Conservation (phyloP, 140 eudicot genomes). For the Stevia rebaudiana region DNA sequence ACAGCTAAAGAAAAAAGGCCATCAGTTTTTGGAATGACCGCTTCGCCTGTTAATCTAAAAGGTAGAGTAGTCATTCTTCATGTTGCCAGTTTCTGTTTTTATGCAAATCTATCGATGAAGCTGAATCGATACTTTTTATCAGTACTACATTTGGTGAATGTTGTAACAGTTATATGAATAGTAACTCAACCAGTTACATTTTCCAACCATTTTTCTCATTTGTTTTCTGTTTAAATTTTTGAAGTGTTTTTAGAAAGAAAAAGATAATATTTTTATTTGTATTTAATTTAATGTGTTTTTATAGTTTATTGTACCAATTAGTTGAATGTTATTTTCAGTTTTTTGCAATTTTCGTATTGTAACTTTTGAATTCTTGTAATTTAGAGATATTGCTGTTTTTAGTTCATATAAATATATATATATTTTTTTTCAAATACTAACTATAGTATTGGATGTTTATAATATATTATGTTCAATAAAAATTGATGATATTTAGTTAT, state of each 20-base stretch:
- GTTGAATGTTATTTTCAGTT: not conserved
- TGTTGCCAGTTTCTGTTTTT: conserved; percentile 6
- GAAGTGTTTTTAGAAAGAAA: not conserved
- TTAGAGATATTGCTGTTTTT: too few species aligned
- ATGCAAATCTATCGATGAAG: conserved; percentile 4
- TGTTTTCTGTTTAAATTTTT: not conserved
- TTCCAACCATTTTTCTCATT: not conserved
- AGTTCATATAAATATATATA: too few species aligned
- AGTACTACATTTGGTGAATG: not conserved
- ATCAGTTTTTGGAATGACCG: conserved; percentile 96
- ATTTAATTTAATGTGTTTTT: not conserved
- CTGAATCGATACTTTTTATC: not conserved
- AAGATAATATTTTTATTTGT: not conserved
- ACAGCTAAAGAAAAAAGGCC: conserved; percentile 92
- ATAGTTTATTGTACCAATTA: not conserved
- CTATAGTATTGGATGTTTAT: too few species aligned
- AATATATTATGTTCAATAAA: too few species aligned
- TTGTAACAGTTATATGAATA: not conserved
- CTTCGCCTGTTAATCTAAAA: conserved; percentile 96
- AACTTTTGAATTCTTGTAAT: too few species aligned
- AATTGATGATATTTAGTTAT: too few species aligned
- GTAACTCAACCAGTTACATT: not conserved
- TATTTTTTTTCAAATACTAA: too few species aligned
- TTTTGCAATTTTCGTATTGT: not conserved
- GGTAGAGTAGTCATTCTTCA: conserved; percentile 40